Conservation (phyloP, 306 rosid species). For the Bauhinia variegata region DNA sequence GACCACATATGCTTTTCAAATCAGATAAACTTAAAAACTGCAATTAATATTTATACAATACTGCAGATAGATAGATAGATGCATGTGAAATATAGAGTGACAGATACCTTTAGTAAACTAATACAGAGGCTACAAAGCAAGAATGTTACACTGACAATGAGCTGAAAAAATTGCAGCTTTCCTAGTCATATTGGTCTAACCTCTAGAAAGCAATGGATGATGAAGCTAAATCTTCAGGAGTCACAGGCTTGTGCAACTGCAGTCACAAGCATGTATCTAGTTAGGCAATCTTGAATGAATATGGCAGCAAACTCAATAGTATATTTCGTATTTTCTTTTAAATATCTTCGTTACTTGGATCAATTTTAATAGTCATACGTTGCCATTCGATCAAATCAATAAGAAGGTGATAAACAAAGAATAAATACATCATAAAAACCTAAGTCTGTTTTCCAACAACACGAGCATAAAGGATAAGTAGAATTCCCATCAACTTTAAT, state of each 20-base stretch:
- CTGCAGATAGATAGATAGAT: background rate
- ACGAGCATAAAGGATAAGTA: background rate
- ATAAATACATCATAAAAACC: background rate
- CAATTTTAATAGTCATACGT: slow-evolving; percentile 6
- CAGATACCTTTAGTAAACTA: background rate
- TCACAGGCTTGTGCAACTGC: slow-evolving; percentile 85
- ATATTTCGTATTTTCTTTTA: slow-evolving; percentile 21
- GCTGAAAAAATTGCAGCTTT: slow-evolving; percentile 24
- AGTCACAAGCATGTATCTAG: slow-evolving; percentile 33
- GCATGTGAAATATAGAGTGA: background rate
- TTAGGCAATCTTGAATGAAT: slow-evolving; percentile 15
- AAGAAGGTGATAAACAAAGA: background rate
- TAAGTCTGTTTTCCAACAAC: slow-evolving; percentile 1
- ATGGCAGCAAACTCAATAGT: background rate
- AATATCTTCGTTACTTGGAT: background rate
- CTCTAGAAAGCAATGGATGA: slow-evolving; percentile 55
- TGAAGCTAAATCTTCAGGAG: slow-evolving; percentile 74
- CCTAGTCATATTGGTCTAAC: slow-evolving; percentile 14
- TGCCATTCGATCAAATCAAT: background rate
- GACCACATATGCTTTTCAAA: too few species aligned
- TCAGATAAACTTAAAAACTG: background rate
- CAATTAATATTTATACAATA: background rate
- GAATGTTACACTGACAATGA: slow-evolving; percentile 19
- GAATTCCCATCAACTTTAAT: background rate
- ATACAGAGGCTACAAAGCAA: background rate